These are phyloP conservation scores for Magnolia changhungtana DNA, from an alignment of 164 flowering plant species.

Conservation along the genomic window DNA sequence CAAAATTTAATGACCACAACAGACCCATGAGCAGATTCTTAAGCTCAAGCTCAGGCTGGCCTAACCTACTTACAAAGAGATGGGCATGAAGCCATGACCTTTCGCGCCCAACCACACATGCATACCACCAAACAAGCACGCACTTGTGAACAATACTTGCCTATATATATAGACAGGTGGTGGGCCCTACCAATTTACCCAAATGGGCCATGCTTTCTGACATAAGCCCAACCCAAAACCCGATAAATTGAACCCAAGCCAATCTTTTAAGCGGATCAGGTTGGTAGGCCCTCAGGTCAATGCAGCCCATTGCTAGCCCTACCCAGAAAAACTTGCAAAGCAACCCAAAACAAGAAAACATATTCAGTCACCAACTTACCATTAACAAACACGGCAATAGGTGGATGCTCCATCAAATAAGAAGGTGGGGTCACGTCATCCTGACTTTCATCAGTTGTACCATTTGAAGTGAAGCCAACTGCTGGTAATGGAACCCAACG, in stretches of 20 bases:
- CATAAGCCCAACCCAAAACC: neutral
- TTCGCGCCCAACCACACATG: no score
- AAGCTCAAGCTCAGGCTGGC: no score
- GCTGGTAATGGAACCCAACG: constrained; percentile 97
- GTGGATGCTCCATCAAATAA: constrained; percentile 94
- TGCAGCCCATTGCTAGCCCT: no score
- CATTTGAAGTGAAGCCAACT: constrained; percentile 64
- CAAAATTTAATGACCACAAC: no score
- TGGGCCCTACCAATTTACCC: no score
- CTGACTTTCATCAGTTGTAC: constrained; percentile 58
- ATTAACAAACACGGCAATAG: constrained; percentile 93
- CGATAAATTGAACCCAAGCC: neutral
- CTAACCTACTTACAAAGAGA: no score
- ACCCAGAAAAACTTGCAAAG: neutral
- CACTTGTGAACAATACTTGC: no score
- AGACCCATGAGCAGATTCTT: no score
- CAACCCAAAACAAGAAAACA: neutral
- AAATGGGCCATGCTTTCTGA: no score
- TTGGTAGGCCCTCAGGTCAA: neutral
- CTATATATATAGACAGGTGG: no score
- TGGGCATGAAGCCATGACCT: no score
- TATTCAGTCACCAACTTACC: constrained; percentile 35
- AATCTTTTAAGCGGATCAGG: neutral
- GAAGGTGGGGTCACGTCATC: constrained; percentile 95
- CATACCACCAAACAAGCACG: no score